Evolutionary conservation across 768 basidiomycete species (phyloP).

Genomic region (Mycena belliarum): DNA sequence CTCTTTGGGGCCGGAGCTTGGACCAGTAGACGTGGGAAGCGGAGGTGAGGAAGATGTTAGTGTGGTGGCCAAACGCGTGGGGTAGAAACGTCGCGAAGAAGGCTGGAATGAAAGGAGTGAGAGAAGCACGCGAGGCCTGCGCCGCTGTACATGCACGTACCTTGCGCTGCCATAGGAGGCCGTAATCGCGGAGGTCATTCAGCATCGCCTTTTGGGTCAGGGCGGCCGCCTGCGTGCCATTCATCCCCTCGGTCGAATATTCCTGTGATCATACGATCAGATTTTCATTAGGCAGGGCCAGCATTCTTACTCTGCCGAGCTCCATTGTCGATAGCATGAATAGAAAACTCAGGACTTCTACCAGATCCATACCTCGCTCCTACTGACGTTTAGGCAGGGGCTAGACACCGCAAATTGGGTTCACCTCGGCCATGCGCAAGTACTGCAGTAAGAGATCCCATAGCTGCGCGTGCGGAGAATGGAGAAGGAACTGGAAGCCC

Average conservation of each 20-base stretch:
- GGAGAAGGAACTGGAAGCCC: slow-evolving; percentile 95
- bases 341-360: slow-evolving; percentile 90
- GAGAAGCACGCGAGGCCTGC: slow-evolving; percentile 13
- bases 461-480: slow-evolving; percentile 90
- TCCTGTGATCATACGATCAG: slow-evolving; percentile 51
- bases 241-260: slow-evolving; percentile 83
- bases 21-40: slow-evolving; percentile 63
- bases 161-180: slow-evolving; percentile 86
- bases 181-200: slow-evolving; percentile 91
- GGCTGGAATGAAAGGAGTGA: slow-evolving; percentile 41
- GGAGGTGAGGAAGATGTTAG: slow-evolving; percentile 89
- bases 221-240: slow-evolving; percentile 29
- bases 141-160: slow-evolving; percentile 40
- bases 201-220: slow-evolving; percentile 81
- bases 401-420: slow-evolving; percentile 14
- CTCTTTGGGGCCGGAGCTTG: slow-evolving; percentile 61
- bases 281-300: slow-evolving; percentile 18
- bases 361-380: slow-evolving; percentile 89
- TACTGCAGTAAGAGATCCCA: slow-evolving; percentile 96
- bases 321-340: slow-evolving; percentile 99
- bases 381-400: slow-evolving; percentile 33
- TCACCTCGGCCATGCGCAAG: slow-evolving; percentile 80
- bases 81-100: slow-evolving; percentile 81
- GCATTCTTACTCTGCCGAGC: slow-evolving; percentile 70
- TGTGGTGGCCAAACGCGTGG: slow-evolving; percentile 92